A percentile compares a stretch with the other conserved stretches of the same genome.
These are phyloP conservation scores for Bothriochloa decipiens DNA, from an alignment of 176 grass and related monocot species.

Conservation along the genomic window DNA sequence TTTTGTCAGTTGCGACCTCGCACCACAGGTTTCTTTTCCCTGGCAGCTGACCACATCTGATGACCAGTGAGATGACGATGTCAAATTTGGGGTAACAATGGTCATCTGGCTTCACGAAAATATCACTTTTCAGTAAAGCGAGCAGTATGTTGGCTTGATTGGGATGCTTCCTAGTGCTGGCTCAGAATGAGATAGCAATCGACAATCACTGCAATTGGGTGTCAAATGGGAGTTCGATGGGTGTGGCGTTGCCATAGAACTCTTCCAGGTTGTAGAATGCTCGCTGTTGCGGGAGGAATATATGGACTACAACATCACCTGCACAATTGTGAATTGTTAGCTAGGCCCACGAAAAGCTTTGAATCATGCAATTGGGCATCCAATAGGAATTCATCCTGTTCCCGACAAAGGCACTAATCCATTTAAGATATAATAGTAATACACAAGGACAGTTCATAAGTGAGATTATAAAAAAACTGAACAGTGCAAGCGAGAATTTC, in stretches of 20 bases:
- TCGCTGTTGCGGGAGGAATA: constrained; percentile 88
- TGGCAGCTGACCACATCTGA: not conserved
- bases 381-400: not conserved
- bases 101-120: not conserved
- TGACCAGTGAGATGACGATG: not conserved
- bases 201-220: constrained; percentile 50
- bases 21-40: not conserved
- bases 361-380: not conserved
- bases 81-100: not conserved
- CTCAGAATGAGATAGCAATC: not conserved
- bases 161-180: not conserved
- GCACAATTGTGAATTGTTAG: not conserved
- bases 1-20: not conserved
- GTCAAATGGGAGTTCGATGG: constrained; percentile 84
- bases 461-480: not conserved
- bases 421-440: not conserved
- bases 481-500: not conserved
- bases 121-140: not conserved
- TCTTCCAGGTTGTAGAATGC: constrained; percentile 96
- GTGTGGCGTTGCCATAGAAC: constrained; percentile 88
- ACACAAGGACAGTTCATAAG: not conserved
- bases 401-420: not conserved
- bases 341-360: not conserved
- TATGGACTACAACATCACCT: constrained; percentile 99
- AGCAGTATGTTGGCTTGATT: not conserved